These are phyloP conservation scores for Termitomyces sp. DNA, from an alignment of 768 basidiomycete genomes.

Conservation along the genomic window DNA sequence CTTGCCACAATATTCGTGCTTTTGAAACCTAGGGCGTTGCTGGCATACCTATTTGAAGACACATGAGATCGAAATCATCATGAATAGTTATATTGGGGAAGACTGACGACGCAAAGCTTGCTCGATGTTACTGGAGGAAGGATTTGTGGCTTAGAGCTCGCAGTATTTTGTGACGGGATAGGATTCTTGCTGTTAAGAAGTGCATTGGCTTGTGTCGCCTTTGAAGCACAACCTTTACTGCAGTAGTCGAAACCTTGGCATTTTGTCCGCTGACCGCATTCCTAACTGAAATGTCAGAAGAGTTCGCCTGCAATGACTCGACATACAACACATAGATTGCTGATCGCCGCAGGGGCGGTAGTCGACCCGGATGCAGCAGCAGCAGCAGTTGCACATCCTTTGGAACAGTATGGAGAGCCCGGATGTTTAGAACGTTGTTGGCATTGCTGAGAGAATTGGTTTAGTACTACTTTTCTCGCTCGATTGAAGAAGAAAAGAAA, in stretches of 20 bases:
- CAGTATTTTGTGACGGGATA: background rate
- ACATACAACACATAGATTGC: background rate
- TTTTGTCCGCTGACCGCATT: constrained; percentile 31
- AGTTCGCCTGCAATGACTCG: background rate
- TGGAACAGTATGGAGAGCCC: background rate
- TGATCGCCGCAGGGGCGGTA: background rate
- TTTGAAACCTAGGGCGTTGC: background rate
- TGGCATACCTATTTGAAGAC: background rate
- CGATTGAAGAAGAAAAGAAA: background rate
- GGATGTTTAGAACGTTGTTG: constrained; percentile 31
- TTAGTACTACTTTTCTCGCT: no score
- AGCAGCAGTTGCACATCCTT: background rate
- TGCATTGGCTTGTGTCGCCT: background rate
- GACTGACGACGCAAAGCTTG: background rate
- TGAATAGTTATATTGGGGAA: background rate
- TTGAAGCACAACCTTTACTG: constrained; percentile 2
- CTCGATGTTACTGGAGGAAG: background rate
- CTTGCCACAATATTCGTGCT: constrained; percentile 36
- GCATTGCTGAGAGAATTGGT: constrained; percentile 33
- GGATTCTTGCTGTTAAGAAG: background rate
- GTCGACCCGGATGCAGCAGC: background rate
- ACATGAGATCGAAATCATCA: background rate
- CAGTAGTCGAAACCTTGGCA: constrained; percentile 52
- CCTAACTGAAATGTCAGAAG: background rate
- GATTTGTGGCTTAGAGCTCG: background rate